These are phyloP conservation scores for Pyricularia sp. DNA, from an alignment of 2,329 filamentous ascomycete species.

Conservation along the genomic window DNA sequence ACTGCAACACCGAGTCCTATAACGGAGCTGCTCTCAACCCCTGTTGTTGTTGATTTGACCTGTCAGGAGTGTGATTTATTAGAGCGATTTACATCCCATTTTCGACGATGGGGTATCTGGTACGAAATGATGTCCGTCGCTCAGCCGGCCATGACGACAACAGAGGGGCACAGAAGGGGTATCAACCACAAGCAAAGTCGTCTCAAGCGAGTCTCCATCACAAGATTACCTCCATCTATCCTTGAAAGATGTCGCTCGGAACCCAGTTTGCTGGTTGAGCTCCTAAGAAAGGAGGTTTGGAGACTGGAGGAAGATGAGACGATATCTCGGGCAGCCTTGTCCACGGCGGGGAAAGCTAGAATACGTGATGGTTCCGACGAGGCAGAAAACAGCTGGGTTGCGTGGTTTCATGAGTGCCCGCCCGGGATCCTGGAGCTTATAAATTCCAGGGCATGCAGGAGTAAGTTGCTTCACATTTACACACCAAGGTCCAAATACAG, in stretches of 20 bases:
- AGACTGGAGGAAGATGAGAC: conserved; percentile 35
- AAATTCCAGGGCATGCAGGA: conserved; percentile 63
- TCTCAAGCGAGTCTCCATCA: conserved; percentile 30
- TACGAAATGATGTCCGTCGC: conserved; percentile 29
- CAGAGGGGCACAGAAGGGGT: background rate
- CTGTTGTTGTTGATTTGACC: conserved; percentile 53
- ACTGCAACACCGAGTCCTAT: conserved; percentile 9
- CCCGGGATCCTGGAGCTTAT: conserved; percentile 62
- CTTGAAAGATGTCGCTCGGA: conserved; percentile 62
- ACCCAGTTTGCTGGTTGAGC: conserved; percentile 55
- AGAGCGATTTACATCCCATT: conserved; percentile 35
- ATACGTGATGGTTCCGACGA: background rate
- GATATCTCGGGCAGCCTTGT: background rate
- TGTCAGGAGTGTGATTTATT: conserved; percentile 48
- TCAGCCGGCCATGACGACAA: background rate
- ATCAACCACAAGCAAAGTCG: conserved; percentile 4
- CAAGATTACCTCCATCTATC: conserved; percentile 56
- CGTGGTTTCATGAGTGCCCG: conserved; percentile 56
- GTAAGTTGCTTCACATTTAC: conserved; percentile 22
- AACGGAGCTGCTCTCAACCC: conserved; percentile 30
- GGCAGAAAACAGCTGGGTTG: conserved; percentile 36
- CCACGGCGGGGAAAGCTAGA: background rate
- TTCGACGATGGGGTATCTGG: conserved; percentile 61
- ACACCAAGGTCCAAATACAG: background rate
- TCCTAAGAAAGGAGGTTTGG: conserved; percentile 68